These are phyloP conservation scores for Leishmania turanica DNA, from an alignment of 208 protist genomes.

Conservation along the genomic window DNA sequence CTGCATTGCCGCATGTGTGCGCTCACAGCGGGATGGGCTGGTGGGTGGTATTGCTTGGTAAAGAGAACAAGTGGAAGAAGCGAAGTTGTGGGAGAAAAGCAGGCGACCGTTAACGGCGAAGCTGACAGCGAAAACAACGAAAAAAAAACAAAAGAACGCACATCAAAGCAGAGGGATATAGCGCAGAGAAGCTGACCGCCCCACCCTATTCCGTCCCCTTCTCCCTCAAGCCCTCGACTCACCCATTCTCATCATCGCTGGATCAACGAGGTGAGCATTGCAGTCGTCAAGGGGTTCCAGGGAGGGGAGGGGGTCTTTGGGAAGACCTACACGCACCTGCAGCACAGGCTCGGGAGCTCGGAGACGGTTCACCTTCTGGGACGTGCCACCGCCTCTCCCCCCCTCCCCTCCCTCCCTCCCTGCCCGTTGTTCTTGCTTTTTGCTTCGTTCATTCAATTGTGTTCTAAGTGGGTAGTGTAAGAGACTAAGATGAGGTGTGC, in stretches of 20 bases:
- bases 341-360: background rate
- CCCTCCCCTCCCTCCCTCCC: no score
- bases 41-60: background rate
- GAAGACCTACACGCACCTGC: background rate
- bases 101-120: background rate
- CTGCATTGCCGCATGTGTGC: background rate
- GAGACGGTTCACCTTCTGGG: background rate
- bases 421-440: background rate
- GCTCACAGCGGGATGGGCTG: background rate
- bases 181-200: background rate
- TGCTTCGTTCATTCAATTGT: background rate
- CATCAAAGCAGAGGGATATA: background rate
- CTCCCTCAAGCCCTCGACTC: background rate
- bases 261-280: background rate
- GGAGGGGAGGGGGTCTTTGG: background rate
- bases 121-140: background rate
- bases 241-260: background rate
- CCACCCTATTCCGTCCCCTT: background rate
- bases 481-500: conserved; percentile 7
- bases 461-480: conserved; percentile 4
- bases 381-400: background rate
- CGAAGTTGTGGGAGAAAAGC: background rate
- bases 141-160: background rate
- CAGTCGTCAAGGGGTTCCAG: background rate
- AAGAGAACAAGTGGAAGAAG: background rate